phyloP scores from a whole-genome alignment of 2,329 filamentous ascomycete genomes.

The Ophiocordyceps camponoti-leonardi region DNA sequence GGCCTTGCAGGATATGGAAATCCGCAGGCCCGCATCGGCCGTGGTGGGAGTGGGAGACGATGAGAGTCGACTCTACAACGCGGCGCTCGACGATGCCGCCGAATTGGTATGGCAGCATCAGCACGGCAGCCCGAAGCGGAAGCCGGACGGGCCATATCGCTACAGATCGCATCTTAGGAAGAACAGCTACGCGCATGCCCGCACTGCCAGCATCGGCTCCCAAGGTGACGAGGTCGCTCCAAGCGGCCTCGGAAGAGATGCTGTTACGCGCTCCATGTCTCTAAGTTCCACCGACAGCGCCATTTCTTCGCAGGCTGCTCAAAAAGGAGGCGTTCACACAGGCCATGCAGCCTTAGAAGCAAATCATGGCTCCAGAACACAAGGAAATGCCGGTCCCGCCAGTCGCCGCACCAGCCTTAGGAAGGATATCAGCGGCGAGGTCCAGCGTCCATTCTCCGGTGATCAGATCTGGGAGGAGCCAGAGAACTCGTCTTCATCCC shows the following conservation, averaged over 20 bases:
- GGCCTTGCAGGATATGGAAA: conserved; percentile 57
- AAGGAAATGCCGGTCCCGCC: conserved; percentile 20
- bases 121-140: conserved; percentile 29
- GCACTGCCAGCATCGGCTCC: conserved; percentile 39
- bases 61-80: conserved; percentile 49
- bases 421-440: conserved; percentile 53
- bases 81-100: conserved; percentile 60
- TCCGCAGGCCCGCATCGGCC: conserved; percentile 21
- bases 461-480: conserved; percentile 87
- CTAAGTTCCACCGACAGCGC: conserved; percentile 34
- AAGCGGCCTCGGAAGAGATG: conserved; percentile 26
- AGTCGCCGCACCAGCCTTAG: conserved; percentile 46
- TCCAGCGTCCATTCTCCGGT: conserved; percentile 49
- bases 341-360: conserved; percentile 7
- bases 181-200: conserved; percentile 53
- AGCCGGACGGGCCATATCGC: conserved; percentile 46
- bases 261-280: conserved; percentile 27
- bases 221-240: conserved; percentile 21
- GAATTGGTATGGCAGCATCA: conserved; percentile 66
- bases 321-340: conserved; percentile 8
- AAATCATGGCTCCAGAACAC: conserved; percentile 15
- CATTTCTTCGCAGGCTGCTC: conserved; percentile 15
- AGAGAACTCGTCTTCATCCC: conserved; percentile 20
- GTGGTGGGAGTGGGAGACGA: conserved; percentile 24
- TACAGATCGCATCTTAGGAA: conserved; percentile 55